phyloP scores from a whole-genome alignment of 495 filamentous ascomycete species.

The Corynascus novoguineensis region DNA sequence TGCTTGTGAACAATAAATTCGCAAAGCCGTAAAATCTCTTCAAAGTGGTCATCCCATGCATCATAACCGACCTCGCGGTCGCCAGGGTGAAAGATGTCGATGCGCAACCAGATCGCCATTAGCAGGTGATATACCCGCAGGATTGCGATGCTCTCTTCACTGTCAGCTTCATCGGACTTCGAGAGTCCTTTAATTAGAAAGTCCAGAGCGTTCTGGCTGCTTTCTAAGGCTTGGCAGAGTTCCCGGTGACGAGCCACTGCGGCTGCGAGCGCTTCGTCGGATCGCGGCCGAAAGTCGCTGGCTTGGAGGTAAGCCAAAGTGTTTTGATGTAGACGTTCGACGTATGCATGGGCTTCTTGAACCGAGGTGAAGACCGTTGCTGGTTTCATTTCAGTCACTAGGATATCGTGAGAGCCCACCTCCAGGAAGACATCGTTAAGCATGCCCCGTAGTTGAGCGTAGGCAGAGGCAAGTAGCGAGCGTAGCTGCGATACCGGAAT shows the following conservation, averaged over 20 bases:
- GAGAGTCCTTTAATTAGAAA: not conserved
- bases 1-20: not conserved
- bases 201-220: constrained; percentile 15
- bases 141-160: not conserved
- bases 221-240: constrained; percentile 14
- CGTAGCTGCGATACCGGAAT: constrained; percentile 12
- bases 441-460: constrained; percentile 19
- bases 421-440: constrained; percentile 6
- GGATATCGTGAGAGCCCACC: not conserved
- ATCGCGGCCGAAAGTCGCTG: not conserved
- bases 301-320: constrained; percentile 14
- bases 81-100: constrained; percentile 15
- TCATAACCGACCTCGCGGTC: constrained; percentile 16
- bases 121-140: constrained; percentile 12
- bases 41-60: constrained; percentile 2
- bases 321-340: constrained; percentile 17
- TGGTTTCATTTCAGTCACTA: constrained; percentile 8
- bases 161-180: too few relatives aligned
- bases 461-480: constrained; percentile 10
- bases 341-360: constrained; percentile 16
- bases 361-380: constrained; percentile 15
- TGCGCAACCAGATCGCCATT: constrained; percentile 8
- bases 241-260: constrained; percentile 8
- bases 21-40: constrained; percentile 16
- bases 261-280: not conserved